Conservation (phyloP, 352 stramenopile genomes). For the Saprolegnia parasitica region DNA sequence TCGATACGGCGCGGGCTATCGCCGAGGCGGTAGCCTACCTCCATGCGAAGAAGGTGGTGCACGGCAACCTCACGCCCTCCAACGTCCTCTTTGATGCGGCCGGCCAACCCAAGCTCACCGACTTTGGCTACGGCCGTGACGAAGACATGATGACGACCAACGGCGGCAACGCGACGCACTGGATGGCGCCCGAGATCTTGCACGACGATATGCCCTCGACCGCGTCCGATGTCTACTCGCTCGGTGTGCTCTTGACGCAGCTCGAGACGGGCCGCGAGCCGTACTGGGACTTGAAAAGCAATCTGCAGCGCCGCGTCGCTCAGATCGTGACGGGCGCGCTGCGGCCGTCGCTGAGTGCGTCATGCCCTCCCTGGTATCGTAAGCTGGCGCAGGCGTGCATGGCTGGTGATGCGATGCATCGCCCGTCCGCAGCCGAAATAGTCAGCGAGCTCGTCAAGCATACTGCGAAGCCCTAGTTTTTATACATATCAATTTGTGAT, state of each 20-base stretch:
- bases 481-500: no score
- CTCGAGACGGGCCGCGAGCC: neutral
- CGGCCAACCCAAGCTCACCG: neutral
- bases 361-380: neutral
- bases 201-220: neutral
- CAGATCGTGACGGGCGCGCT: neutral
- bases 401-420: neutral
- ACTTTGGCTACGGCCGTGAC: neutral
- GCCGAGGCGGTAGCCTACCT: neutral
- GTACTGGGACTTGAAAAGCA: neutral
- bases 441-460: neutral
- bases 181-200: neutral
- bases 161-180: neutral
- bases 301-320: neutral
- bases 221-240: neutral
- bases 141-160: neutral
- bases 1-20: neutral
- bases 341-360: neutral
- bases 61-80: neutral
- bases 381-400: neutral
- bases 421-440: neutral
- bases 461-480: neutral
- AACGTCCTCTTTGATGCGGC: neutral
- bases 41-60: neutral
- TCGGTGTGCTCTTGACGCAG: neutral